These are phyloP conservation scores for Fusarium sp. DNA, from an alignment of 2,329 filamentous ascomycete genomes.

Conservation along the genomic window DNA sequence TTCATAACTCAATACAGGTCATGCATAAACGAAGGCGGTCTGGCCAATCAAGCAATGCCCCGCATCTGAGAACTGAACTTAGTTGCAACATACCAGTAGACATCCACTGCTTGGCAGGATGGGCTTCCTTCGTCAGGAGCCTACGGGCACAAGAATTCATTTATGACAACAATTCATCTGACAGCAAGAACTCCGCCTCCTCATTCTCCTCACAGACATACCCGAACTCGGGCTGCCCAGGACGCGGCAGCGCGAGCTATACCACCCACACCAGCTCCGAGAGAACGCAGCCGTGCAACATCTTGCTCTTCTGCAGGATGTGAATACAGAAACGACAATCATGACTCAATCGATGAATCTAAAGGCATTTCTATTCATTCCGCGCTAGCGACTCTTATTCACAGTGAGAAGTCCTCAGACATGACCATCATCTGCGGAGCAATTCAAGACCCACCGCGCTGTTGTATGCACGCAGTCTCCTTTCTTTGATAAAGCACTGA, in stretches of 20 bases:
- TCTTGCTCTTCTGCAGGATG: background rate
- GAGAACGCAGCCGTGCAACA: background rate
- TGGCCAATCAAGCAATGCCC: background rate
- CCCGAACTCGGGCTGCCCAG: background rate
- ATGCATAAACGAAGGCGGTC: background rate
- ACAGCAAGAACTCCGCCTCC: no score
- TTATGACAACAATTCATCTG: no score
- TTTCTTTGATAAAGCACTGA: conserved; percentile 43
- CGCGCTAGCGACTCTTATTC: background rate
- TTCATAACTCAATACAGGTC: background rate
- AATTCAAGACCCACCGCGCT: conserved; percentile 45
- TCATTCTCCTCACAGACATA: background rate
- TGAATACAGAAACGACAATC: background rate
- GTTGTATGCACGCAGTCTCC: conserved; percentile 48
- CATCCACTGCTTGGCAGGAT: background rate
- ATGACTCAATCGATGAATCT: background rate
- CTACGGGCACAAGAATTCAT: no score
- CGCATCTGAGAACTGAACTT: no score
- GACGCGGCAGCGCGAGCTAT: no score
- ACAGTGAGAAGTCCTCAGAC: conserved; percentile 42
- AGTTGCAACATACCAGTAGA: no score
- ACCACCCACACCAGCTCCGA: background rate
- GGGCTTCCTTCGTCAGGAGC: background rate
- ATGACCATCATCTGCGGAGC: conserved; percentile 44
- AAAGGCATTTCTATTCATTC: background rate